Base-by-base conservation (phyloP, 768 basidiomycete genomes). In the Boletus speciosus region DNA sequence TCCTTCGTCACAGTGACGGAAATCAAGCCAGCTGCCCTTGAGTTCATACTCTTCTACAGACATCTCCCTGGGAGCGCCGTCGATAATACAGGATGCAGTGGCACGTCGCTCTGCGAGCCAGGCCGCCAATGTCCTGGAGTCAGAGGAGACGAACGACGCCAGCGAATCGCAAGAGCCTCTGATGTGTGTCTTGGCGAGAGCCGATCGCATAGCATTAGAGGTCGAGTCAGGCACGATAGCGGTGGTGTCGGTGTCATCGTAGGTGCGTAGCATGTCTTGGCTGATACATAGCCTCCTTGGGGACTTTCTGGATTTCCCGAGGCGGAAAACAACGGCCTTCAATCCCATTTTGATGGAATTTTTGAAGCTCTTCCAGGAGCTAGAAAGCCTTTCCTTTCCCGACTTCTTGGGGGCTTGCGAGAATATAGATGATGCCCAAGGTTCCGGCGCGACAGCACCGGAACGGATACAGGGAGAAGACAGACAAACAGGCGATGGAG, bases 11-110 rank as follows among this genome's bases (percentile, higher is more conserved):
- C 53, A 44, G 12, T 45, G 56, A 42, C 55, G 50, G 19, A 63
- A 54, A 56, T 71, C 68, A 27, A 72, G 67, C 80, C 80, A 81
- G 54, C 80, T 81, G 3, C 80, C 80, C 49, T 58, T 63, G 35
- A 69, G 66, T 55, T 81, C 80, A 52, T 81, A 80, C 38, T 80
- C 74, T 46, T 74, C 77, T 37, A 80, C 57, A n/a, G 72, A 69
- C 66, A 80, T 74, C 45, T 68, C 67, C 29, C 62, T 62, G 7
- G 57, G 62, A 32, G 59, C 50, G 11, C 68, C 63, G 25, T 65
- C 57, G 23, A 66, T 67, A 51, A 58, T 55, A 31, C 70, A 66
- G 29, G 63, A 48, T 43, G 67, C 67, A 43, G 65, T 55, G 10
- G 61, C 61, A 32, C 70, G 71, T 58, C 76, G 74, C 34, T 73